A percentile compares a stretch with the other conserved stretches of the same genome.
Evolutionary conservation across 2,329 filamentous ascomycete species (phyloP).

Genomic region (Colletotrichum cordylinicola): DNA sequence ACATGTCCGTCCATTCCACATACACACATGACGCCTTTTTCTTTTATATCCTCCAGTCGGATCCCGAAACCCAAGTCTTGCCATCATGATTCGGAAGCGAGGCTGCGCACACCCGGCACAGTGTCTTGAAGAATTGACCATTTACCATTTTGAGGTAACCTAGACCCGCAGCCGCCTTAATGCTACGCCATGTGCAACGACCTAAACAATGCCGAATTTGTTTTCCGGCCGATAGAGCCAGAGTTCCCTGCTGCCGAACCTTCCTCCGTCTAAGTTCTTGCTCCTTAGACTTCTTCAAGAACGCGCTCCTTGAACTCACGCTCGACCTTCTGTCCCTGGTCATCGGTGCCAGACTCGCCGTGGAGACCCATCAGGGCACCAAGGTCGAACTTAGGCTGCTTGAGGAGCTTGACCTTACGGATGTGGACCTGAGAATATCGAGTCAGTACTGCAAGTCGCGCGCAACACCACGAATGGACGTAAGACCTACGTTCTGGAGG

Average conservation of each 20-base stretch:
- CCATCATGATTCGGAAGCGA: conserved; percentile 17
- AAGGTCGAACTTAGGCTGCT: conserved; percentile 98
- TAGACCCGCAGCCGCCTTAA: conserved; percentile 46
- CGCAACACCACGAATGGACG: neutral
- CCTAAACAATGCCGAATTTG: conserved; percentile 41
- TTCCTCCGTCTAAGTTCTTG: conserved; percentile 45
- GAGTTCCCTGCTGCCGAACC: conserved; percentile 38
- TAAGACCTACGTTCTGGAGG: conserved; percentile 86
- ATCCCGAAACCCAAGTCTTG: conserved; percentile 18
- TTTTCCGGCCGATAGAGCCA: conserved; percentile 22
- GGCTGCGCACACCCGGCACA: conserved; percentile 14
- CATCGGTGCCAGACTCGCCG: conserved; percentile 95
- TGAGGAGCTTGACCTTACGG: conserved; percentile 99
- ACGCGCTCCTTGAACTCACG: conserved; percentile 99
- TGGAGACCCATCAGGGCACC: conserved; percentile 95
- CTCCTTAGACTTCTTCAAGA: conserved; percentile 87
- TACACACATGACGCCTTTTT: conserved; percentile 17
- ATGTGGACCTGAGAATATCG: conserved; percentile 81
- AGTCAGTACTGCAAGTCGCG: neutral
- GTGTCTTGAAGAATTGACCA: conserved; percentile 22
- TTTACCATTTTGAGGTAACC: conserved; percentile 38
- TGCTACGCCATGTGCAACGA: conserved; percentile 51
- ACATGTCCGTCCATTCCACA: conserved; percentile 12
- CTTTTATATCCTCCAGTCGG: neutral
- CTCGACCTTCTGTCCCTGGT: conserved; percentile 98